Base-by-base conservation (phyloP, 202 grass and related monocot genomes). In the Setaria viridis region DNA sequence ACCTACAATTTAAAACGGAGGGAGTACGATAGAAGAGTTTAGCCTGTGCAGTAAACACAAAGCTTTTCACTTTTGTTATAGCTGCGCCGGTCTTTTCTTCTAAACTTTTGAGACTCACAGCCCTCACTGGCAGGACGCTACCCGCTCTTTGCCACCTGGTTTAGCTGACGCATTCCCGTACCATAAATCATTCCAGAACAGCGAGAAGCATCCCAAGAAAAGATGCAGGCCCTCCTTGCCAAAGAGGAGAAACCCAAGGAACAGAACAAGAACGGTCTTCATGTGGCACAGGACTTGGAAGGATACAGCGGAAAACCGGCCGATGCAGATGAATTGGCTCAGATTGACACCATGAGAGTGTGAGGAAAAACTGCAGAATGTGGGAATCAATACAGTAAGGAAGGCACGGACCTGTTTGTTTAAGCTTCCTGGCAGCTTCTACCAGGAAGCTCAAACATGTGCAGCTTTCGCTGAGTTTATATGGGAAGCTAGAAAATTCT, bases 251-350 rank as follows among this genome's bases (percentile, higher is more conserved):
- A 67, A 67, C 14, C 65, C 34, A 19, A 68, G 66, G 66, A 37
- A 43, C 66, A 68, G 8, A 20, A 69, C 66, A 2, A 68, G 8
- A 19, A 68, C 35, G 7, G 35, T 20, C 35, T 43, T 68, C 37
- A 41, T 67, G 66, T n/a, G 16, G 35, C 65, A 35, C 57, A 60
- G 55, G 19, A 65, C 12, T 65, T 65, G 62, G 62, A 66, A 66
- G 63, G 33, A 66, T 37, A 66, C 63, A 25, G 25, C 25, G 25
- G 25, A 25, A 25, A 25, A 25, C 25, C 25, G 25, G 25, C 25
- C 25, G 25, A 66, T 66, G 62, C 62, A 67, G 34, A 41, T 67
- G 34, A 67, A 67, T 41, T 41, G 33, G 15, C 34, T 67, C 34
- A 67, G 34, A 67, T 67, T 68, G 17, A 68, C 17, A 19, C 65